Base-by-base conservation (phyloP, 2,329 filamentous ascomycete genomes). In the Pseudovirgaria hyperparasitica region DNA sequence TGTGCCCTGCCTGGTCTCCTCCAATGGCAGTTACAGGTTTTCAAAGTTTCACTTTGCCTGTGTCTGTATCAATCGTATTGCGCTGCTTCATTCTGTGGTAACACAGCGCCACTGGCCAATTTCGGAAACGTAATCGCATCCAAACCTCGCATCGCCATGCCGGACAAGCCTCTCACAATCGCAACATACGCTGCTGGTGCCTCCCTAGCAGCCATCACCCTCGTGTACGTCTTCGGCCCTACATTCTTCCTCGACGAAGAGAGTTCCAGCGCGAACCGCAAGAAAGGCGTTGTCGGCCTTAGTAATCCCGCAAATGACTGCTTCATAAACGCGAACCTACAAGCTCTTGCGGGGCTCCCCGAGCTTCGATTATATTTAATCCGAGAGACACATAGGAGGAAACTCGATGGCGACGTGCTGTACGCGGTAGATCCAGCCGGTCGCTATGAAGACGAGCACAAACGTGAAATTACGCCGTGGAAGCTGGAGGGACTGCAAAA, bases 161-260 rank as follows among this genome's bases (percentile, higher is more conserved):
- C 79, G 45, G 81, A 90, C 50, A 85, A 79, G 62, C 75, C 76
- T 29, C 67, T 82, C 32, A 85, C 78, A 6, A 78, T 90, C 43
- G 82, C 84, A 42, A 84, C 82, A 23, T 98, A 98, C 58, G 90
- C 90, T 46, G 90, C 87, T 33, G 87, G 87, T 42, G 90, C 87
- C 34, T 93, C 86, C 29, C 77, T 98, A 36, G 90, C 90, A 30
- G 90, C 90, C 35, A 82, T 92, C 36, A 87, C 90, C 17, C 72
- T 96, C 31, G 82, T 96, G 52, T 98, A 96, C 57, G 87, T 96
- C 42, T 96, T 98, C 57, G 85, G 79, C 6, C 90, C 90, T n/a
- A 96, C 86, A 27, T 96, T 87, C 56, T 82, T 92, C 44, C 77
- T 96, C 52, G 87, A 98, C 57, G 75, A 77, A 48, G 80, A 90